Conservation (phyloP, 2,329 filamentous ascomycete genomes). For the Colletotrichum spinosum region DNA sequence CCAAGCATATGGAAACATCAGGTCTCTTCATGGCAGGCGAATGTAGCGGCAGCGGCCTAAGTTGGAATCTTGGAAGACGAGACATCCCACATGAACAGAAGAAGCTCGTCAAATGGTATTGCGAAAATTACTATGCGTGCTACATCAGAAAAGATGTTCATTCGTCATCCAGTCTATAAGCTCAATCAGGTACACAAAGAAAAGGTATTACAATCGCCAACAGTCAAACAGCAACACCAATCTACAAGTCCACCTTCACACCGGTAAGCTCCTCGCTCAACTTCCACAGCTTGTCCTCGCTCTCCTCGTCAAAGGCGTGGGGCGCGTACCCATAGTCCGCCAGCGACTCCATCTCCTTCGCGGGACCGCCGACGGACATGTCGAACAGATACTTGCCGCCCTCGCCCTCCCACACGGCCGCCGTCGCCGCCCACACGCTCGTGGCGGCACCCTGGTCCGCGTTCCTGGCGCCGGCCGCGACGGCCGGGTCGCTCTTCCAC, state of each 20-base stretch:
- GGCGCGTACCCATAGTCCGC: slow-evolving; percentile 6
- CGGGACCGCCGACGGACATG: slow-evolving; percentile 10
- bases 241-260: neutral
- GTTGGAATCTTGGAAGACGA: too few species aligned
- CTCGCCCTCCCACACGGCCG: slow-evolving; percentile 51
- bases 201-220: too few species aligned
- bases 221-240: neutral
- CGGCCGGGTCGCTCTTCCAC: neutral
- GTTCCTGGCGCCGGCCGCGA: neutral
- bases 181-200: neutral
- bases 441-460: slow-evolving; percentile 59
- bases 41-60: too few species aligned
- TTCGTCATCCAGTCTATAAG: neutral
- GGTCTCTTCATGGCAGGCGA: too few species aligned
- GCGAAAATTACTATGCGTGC: too few species aligned
- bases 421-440: slow-evolving; percentile 54
- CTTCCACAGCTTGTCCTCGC: slow-evolving; percentile 55
- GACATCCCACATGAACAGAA: too few species aligned
- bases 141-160: too few species aligned
- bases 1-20: too few species aligned
- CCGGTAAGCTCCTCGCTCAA: slow-evolving; percentile 42
- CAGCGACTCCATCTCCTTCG: neutral
- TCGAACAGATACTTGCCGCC: slow-evolving; percentile 57
- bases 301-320: slow-evolving; percentile 49
- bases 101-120: too few species aligned